Base-by-base conservation (phyloP, 140 eudicot genomes). In the Oenanthe javanica region DNA sequence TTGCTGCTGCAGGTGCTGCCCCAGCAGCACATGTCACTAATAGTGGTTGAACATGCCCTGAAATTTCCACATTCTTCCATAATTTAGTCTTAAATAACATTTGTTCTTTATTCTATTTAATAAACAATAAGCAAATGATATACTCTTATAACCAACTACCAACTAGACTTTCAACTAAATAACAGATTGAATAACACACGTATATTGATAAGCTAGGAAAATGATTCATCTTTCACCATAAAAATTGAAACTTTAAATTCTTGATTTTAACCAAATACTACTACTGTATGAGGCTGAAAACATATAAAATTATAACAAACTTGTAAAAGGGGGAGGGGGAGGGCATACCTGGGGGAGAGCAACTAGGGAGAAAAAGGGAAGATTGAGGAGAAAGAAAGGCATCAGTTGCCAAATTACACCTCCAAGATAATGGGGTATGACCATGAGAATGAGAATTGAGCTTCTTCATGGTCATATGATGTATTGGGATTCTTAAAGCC, bases 1-100 rank as follows among this genome's bases (percentile, higher is more conserved):
- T 94, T 8, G 96, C 92, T n/a, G 97, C 89, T 43, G 87, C 89
- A 23, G 91, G 86, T 15, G 94, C 79, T 9, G 89, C 81, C 71
- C 81, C 90, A 0, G 91, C 79, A 16, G 84, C 83, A 81, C 93
- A 89, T 63, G 83, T 89, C n/a, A 92, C 76, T 27, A 66, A 66
- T 64, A 43, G 74, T 31, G 89, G 90, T 79, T 81, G 75, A 83
- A 84, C 85, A 55, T 77, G 57, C 40, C 81, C 89, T 82, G 81
- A 72, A 79, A 84, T 78, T 54, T 75, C 83, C 80, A 76, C 15
- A 70, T 27, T 51, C 27, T 50, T 51, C 79, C 52, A 16, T 19
- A 25, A 6, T 51, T 59, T 54, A 52, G 49, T 27, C 78, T 27
- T 76, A 15, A 52, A 36, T 76, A 36, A 43, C 67, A 18, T 45